Base-by-base conservation (phyloP, 768 basidiomycete species). In the Panaeolus papilionaceus region DNA sequence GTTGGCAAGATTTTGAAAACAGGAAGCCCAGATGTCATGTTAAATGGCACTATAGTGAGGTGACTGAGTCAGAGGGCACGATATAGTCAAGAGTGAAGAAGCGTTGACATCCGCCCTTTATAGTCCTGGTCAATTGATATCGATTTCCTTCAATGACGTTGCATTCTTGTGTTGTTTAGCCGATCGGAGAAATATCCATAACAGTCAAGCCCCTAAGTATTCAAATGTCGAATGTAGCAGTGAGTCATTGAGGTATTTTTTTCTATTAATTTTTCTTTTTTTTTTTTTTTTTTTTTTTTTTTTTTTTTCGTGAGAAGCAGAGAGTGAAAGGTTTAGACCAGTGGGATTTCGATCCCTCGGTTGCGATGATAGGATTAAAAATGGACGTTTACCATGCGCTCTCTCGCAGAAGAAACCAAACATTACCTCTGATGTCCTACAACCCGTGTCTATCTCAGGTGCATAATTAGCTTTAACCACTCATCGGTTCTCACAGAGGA, bases 1-100 rank as follows among this genome's bases (percentile, higher is more conserved):
- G 94, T 96, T 2, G 95, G 93, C 4, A 84, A 72, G 72, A 98
- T 85, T 77, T 91, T 92, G 82, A 98, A 95, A 16, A 95, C 89
- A 58, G 54, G 14, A 58, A n/a, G 33, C 26, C 54, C 54, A 33
- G 54, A 28, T 33, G 54, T 12, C 54, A 58, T 58, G 14, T 58
- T 28, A 33, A 54, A 54, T 28, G 51, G 51, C 51, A 54, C 20
- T n/a, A 4, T 33, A 37, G 54, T 4, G 26, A 33, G 54, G 10
- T 20, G 7, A 58, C 54, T 23, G 16, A 12, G 16, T 49, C 20
- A 49, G 47, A 49, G n/a, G 8, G 26, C 12, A 58, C 26, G 12
- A 33, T 58, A 14, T 33, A 7, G 54, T 14, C 54, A 33, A 28
- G 54, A 58, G 54, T 37, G 33, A 28, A 58, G 54, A 58, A 58